These are phyloP conservation scores for Colletotrichum brevisporum DNA, from an alignment of 2,329 filamentous ascomycete species.

Conservation along the genomic window DNA sequence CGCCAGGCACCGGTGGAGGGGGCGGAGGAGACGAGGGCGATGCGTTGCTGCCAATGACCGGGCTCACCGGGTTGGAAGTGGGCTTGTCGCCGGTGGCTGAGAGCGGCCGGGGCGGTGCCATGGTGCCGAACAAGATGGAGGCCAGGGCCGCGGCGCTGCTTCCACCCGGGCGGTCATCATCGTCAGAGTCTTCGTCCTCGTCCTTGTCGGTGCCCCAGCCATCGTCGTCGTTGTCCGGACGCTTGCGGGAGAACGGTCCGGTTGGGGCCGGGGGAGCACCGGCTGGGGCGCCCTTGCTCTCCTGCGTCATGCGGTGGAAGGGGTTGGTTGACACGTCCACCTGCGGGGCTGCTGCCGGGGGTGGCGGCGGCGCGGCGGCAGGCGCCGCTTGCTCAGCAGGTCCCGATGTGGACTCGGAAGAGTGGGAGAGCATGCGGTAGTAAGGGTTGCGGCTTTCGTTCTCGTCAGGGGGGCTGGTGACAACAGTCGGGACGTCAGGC, in stretches of 20 bases:
- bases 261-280: constrained; percentile 58
- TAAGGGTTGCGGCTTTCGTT: constrained; percentile 94
- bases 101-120: constrained; percentile 91
- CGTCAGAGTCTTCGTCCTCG: constrained; percentile 75
- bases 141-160: constrained; percentile 92
- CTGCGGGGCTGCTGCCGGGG: constrained; percentile 49
- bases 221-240: constrained; percentile 73
- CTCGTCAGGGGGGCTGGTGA: constrained; percentile 71
- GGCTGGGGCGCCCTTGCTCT: constrained; percentile 61
- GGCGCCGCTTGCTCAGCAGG: constrained; percentile 59
- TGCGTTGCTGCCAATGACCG: constrained; percentile 56
- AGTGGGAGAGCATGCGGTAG: constrained; percentile 87
- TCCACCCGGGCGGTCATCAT: constrained; percentile 83
- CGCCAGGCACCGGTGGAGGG: constrained; percentile 43
- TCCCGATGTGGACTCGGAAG: constrained; percentile 67
- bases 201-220: constrained; percentile 88
- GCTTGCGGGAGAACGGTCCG: constrained; percentile 67
- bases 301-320: constrained; percentile 88
- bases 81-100: constrained; percentile 84
- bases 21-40: constrained; percentile 52
- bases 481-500: constrained; percentile 62
- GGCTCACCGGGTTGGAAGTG: constrained; percentile 55
- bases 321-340: constrained; percentile 87
- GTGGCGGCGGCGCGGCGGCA: constrained; percentile 57
- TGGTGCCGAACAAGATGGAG: constrained; percentile 95